These are phyloP conservation scores for Theileria equi DNA, from an alignment of 169 alveolate species.

Conservation along the genomic window DNA sequence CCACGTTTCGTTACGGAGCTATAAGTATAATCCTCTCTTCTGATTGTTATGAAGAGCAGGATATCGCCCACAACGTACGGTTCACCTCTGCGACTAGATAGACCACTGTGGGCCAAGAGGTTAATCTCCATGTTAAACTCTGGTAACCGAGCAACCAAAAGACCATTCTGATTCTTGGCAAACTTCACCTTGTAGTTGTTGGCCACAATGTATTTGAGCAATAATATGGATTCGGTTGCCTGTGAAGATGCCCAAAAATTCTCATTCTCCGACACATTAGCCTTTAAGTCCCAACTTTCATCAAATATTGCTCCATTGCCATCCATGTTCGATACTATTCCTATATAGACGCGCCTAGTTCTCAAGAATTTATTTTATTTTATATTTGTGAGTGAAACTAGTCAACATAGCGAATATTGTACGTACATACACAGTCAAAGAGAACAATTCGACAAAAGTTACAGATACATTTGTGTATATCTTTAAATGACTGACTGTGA, in stretches of 20 bases:
- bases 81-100: slow-evolving; percentile 56
- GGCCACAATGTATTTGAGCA: slow-evolving; percentile 16
- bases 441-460: not conserved
- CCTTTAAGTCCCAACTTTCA: slow-evolving; percentile 40
- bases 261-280: slow-evolving; percentile 15
- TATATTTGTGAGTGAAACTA: not conserved
- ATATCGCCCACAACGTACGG: slow-evolving; percentile 53
- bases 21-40: slow-evolving; percentile 67
- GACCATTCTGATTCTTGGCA: slow-evolving; percentile 20
- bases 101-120: slow-evolving; percentile 54
- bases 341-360: too few relatives aligned
- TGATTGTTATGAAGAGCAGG: slow-evolving; percentile 7
- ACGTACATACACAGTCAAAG: too few relatives aligned
- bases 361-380: not conserved
- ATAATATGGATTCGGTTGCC: slow-evolving; percentile 9
- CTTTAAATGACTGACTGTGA: too few relatives aligned
- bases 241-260: slow-evolving; percentile 41
- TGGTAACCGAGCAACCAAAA: slow-evolving; percentile 48
- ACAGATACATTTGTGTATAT: not conserved
- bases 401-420: too few relatives aligned
- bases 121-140: slow-evolving; percentile 41
- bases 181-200: slow-evolving; percentile 23
- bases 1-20: slow-evolving; percentile 68
- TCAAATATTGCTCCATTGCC: slow-evolving; percentile 35
- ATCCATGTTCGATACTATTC: slow-evolving; percentile 24